phyloP scores from a whole-genome alignment of 257 asterid genomes.

The Primulina huaijiensis region DNA sequence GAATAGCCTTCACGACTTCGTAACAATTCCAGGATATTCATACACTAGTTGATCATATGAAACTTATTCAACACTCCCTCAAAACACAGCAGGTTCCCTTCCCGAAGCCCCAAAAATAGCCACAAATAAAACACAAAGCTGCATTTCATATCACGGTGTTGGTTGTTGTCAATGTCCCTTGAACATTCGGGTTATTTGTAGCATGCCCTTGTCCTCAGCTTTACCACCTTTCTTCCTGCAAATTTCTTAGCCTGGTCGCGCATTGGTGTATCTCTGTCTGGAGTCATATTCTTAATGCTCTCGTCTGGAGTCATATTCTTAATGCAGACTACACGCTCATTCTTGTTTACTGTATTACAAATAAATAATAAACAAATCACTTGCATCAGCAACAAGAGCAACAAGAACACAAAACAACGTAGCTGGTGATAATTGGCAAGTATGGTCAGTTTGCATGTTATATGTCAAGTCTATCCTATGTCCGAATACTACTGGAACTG shows the following conservation, averaged over 20 bases:
- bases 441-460: not conserved
- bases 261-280: slow-evolving; percentile 63
- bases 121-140: not conserved
- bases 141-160: not conserved
- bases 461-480: not conserved
- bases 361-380: not conserved
- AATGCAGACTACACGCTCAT: slow-evolving; percentile 75
- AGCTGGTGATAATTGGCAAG: not conserved
- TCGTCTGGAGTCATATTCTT: slow-evolving; percentile 74
- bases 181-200: slow-evolving; percentile 73
- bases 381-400: not conserved
- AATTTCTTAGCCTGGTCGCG: slow-evolving; percentile 67
- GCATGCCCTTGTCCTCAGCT: slow-evolving; percentile 72
- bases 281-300: slow-evolving; percentile 63
- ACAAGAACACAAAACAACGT: not conserved
- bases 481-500: not conserved
- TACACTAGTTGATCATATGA: no score
- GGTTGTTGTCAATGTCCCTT: slow-evolving; percentile 89
- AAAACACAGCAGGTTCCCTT: not conserved
- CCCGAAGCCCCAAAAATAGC: no score
- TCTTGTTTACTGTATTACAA: slow-evolving; percentile 57
- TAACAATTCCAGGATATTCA: not conserved
- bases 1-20: no score
- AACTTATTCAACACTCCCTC: not conserved
- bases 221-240: slow-evolving; percentile 83